Conservation (phyloP, 352 stramenopile species). For the Pythium grandisporangium region DNA sequence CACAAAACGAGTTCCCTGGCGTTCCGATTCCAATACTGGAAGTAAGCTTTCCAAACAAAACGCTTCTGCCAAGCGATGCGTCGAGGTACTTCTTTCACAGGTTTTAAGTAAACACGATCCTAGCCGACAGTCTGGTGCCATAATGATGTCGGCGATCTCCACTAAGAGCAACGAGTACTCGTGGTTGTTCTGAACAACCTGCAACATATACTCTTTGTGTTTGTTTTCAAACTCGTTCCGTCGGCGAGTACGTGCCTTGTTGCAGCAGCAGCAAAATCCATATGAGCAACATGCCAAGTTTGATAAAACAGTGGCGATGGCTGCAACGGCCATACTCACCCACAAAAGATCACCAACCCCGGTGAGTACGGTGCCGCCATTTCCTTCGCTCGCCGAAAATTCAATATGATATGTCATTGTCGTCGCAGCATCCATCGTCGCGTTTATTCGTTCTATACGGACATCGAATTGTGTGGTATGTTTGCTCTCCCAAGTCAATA, state of each 20-base stretch:
- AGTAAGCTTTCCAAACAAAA: conserved; percentile 30
- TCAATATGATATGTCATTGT: conserved; percentile 19
- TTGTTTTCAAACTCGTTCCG: conserved; percentile 27
- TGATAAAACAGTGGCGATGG: conserved; percentile 30
- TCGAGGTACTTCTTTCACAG: not conserved
- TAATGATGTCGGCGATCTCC: conserved; percentile 27
- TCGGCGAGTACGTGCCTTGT: conserved; percentile 23
- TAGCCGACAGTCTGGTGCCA: conserved; percentile 31
- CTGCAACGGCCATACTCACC: conserved; percentile 15
- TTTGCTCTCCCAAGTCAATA: conserved; percentile 7
- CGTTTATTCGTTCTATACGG: conserved; percentile 23
- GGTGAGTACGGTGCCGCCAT: conserved; percentile 10
- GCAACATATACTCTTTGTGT: conserved; percentile 20
- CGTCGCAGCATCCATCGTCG: conserved; percentile 5
- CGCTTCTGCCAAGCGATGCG: conserved; percentile 8
- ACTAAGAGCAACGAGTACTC: conserved; percentile 64
- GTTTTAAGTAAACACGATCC: conserved; percentile 15
- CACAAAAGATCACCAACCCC: conserved; percentile 26
- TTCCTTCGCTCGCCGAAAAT: conserved; percentile 7
- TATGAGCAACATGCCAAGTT: conserved; percentile 36
- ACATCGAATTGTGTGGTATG: conserved; percentile 29
- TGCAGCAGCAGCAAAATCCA: conserved; percentile 51
- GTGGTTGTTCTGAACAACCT: conserved; percentile 59
- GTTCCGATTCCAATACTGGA: conserved; percentile 36
- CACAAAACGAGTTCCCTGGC: conserved; percentile 34